Evolutionary conservation across 2,329 filamentous ascomycete species (phyloP).

Genomic region (Fusarium buharicum): DNA sequence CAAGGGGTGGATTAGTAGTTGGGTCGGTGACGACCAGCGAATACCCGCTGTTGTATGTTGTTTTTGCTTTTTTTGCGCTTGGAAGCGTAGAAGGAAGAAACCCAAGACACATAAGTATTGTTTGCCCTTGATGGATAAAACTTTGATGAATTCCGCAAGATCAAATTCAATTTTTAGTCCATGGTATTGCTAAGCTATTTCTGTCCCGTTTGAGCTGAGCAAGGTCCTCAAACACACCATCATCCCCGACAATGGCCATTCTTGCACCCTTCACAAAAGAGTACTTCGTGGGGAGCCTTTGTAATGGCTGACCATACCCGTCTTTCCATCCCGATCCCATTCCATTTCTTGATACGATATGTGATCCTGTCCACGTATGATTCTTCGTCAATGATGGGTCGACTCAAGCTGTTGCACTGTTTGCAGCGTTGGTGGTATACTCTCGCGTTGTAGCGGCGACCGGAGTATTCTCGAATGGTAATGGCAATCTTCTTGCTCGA

Average conservation of each 20-base stretch:
- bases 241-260: constrained; percentile 42
- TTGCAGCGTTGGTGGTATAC: constrained; percentile 54
- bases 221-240: too few species aligned
- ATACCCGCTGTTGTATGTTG: not conserved
- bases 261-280: constrained; percentile 53
- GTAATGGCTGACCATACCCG: not conserved
- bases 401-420: constrained; percentile 44
- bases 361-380: constrained; percentile 51
- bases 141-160: too few species aligned
- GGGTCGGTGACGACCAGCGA: not conserved
- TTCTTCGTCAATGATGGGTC: constrained; percentile 41
- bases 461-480: constrained; percentile 48
- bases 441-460: constrained; percentile 49
- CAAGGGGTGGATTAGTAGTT: not conserved
- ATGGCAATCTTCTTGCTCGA: constrained; percentile 50
- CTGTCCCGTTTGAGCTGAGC: too few species aligned
- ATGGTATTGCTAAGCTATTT: too few species aligned
- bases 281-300: constrained; percentile 36
- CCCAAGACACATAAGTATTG: too few species aligned
- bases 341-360: constrained; percentile 53
- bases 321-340: constrained; percentile 38
- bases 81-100: too few species aligned
- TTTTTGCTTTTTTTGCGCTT: not conserved
- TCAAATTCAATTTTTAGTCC: too few species aligned
- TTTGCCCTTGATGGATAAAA: too few species aligned